Evolutionary conservation across 2,329 filamentous ascomycete genomes (phyloP).

Genomic region (Trichophyton verrucosum): DNA sequence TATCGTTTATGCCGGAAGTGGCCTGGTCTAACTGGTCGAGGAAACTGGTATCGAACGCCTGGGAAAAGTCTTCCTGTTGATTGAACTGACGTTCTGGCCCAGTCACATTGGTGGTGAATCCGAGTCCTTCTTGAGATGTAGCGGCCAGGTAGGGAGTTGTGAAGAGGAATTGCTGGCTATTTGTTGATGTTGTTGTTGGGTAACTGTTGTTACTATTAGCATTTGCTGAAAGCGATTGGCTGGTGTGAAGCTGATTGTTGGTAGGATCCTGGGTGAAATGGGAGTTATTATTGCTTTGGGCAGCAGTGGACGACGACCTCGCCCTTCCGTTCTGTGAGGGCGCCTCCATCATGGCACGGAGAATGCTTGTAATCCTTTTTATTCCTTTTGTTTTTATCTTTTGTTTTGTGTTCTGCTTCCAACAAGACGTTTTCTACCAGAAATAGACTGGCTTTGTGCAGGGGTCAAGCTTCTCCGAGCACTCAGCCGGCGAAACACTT

Average conservation of each 20-base stretch:
- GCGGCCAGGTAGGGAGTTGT: constrained; percentile 25
- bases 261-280: background rate
- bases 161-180: constrained; percentile 27
- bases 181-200: constrained; percentile 2
- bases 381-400: too few relatives aligned
- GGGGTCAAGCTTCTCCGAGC: background rate
- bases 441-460: background rate
- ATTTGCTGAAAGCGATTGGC: background rate
- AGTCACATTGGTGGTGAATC: background rate
- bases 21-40: constrained; percentile 26
- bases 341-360: background rate
- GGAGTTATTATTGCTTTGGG: constrained; percentile 2
- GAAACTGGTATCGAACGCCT: constrained; percentile 28
- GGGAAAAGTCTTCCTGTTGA: constrained; percentile 24
- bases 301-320: constrained; percentile 3
- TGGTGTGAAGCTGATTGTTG: background rate
- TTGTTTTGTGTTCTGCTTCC: background rate
- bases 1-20: constrained; percentile 15
- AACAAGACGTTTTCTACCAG: background rate
- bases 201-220: background rate
- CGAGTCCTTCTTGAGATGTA: constrained; percentile 8
- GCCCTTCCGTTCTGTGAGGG: background rate
- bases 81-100: constrained; percentile 23
- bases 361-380: background rate
- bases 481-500: background rate